These are phyloP conservation scores for Metarhizium guizhouense DNA, from an alignment of 2,329 filamentous ascomycete genomes.

Conservation along the genomic window DNA sequence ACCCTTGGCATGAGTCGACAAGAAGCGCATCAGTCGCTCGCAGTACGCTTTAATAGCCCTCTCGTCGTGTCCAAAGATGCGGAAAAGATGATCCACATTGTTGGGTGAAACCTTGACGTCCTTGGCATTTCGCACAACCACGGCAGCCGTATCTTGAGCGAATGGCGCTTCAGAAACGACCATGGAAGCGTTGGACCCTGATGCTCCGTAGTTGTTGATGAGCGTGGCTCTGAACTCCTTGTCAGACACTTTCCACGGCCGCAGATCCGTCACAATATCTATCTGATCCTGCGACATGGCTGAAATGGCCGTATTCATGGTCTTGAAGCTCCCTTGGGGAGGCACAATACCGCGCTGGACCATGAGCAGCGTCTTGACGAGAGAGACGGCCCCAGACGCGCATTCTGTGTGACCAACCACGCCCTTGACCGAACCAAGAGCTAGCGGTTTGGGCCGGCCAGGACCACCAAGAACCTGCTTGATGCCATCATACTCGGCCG, in stretches of 20 bases:
- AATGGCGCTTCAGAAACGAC: conserved; percentile 12
- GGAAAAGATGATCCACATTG: no score
- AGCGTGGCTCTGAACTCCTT: conserved; percentile 17
- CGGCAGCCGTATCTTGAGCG: no score
- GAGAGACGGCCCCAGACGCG: conserved; percentile 17
- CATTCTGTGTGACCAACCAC: conserved; percentile 53
- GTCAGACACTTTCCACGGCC: not conserved
- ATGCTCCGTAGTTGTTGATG: conserved; percentile 28
- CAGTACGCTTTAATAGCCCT: no score
- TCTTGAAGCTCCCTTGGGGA: conserved; percentile 23
- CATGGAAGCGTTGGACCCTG: conserved; percentile 22
- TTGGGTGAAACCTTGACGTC: no score
- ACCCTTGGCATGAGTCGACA: no score
- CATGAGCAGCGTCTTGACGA: conserved; percentile 25
- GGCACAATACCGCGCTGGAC: conserved; percentile 15
- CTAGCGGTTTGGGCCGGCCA: not conserved
- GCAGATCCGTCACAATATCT: conserved; percentile 27
- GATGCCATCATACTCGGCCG: conserved; percentile 70
- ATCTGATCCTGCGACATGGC: conserved; percentile 17
- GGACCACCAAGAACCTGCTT: conserved; percentile 25
- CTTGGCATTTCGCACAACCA: no score
- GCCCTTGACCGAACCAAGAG: conserved; percentile 40
- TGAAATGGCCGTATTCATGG: conserved; percentile 21
- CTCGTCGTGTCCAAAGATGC: no score
- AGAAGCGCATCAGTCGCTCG: no score